A percentile compares a stretch with the other conserved stretches of the same genome.
These are phyloP conservation scores for Fusarium oxysporum DNA, from an alignment of 2,329 filamentous ascomycete species.

Conservation along the genomic window DNA sequence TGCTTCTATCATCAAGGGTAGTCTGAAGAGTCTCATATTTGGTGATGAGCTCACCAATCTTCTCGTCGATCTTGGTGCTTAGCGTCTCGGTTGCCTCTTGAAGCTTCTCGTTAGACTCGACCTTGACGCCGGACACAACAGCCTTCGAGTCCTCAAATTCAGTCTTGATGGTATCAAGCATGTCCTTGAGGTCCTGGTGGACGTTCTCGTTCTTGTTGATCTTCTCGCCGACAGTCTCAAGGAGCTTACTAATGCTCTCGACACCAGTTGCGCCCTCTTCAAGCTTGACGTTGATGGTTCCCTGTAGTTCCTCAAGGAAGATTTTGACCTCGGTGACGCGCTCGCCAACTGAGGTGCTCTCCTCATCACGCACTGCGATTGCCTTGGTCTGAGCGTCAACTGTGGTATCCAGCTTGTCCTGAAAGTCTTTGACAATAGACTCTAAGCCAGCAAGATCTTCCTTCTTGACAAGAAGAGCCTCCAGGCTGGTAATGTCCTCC, in stretches of 20 bases:
- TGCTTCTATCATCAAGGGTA: constrained; percentile 78
- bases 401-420: constrained; percentile 74
- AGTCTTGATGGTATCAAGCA: constrained; percentile 79
- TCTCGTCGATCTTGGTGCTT: constrained; percentile 69
- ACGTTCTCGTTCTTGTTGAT: constrained; percentile 68
- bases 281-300: constrained; percentile 80
- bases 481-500: constrained; percentile 74
- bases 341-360: constrained; percentile 82
- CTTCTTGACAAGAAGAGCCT: constrained; percentile 77
- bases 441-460: constrained; percentile 74
- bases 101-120: constrained; percentile 86
- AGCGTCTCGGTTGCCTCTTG: constrained; percentile 67
- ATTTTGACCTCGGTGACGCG: constrained; percentile 82
- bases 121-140: constrained; percentile 81
- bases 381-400: constrained; percentile 81
- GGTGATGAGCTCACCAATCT: constrained; percentile 79
- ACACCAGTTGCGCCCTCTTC: constrained; percentile 79
- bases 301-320: constrained; percentile 82
- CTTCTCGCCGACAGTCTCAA: constrained; percentile 74
- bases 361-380: constrained; percentile 85
- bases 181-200: constrained; percentile 74
- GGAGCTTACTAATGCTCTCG: constrained; percentile 77
- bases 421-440: constrained; percentile 76
- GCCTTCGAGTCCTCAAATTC: constrained; percentile 91
- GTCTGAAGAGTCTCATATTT: constrained; percentile 91